phyloP scores from a whole-genome alignment of 345 rosid genomes.

The Toxicodendron radicans region DNA sequence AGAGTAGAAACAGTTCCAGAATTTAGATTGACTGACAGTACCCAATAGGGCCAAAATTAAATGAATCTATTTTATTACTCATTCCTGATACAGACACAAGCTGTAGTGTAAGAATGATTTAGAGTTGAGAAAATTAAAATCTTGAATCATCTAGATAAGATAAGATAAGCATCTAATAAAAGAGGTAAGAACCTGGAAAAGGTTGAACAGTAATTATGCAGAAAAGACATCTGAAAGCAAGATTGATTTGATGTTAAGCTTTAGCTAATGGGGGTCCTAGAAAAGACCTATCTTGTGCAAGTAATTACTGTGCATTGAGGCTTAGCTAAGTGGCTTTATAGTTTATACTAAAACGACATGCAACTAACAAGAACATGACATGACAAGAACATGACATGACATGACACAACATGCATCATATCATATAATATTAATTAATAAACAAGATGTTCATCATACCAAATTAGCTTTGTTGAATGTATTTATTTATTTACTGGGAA shows the following conservation, averaged over 20 bases:
- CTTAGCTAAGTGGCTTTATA: not conserved
- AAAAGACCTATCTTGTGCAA: not conserved
- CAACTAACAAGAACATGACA: not conserved
- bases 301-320: not conserved
- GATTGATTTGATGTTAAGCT: not conserved
- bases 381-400: not conserved
- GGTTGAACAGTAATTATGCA: not conserved
- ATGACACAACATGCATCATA: not conserved
- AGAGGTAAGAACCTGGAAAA: not conserved
- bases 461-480: no score
- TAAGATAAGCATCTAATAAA: not conserved
- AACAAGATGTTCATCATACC: no score
- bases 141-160: slow-evolving; percentile 2
- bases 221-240: not conserved
- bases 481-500: no score
- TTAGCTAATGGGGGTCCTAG: slow-evolving; percentile 1
- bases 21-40: no score
- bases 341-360: not conserved
- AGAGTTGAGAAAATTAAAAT: not conserved
- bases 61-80: no score
- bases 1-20: no score
- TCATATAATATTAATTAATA: no score
- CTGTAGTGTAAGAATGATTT: not conserved
- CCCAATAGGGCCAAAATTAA: no score
- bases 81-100: not conserved